Percentiles rank a stretch among this genome's conserved stretches.
Conservation (phyloP, 805 yeast species). For the Metschnikowia cubensis region DNA sequence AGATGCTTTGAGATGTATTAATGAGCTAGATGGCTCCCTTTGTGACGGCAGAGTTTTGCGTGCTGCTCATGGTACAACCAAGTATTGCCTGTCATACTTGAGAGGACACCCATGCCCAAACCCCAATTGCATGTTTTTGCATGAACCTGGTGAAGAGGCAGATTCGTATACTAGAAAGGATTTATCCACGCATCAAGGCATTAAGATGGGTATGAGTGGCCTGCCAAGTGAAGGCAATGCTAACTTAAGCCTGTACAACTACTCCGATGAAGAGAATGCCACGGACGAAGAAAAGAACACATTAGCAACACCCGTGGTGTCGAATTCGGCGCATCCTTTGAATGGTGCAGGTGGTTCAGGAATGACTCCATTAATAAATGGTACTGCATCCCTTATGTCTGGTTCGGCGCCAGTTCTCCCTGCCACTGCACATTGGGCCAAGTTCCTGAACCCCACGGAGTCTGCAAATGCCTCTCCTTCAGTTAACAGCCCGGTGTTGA, state of each 20-base stretch:
- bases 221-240: constrained; percentile 16
- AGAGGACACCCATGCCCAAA: constrained; percentile 96
- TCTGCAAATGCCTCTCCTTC: constrained; percentile 37
- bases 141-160: constrained; percentile 99
- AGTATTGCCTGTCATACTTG: constrained; percentile 93
- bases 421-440: constrained; percentile 42
- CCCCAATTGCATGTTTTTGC: constrained; percentile 98
- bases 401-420: constrained; percentile 50
- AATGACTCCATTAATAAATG: constrained; percentile 5
- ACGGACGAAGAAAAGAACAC: constrained; percentile 10
- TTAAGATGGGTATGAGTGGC: constrained; percentile 50
- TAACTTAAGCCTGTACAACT: constrained; percentile 12
- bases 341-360: constrained; percentile 3
- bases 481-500: constrained; percentile 32
- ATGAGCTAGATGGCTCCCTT: constrained; percentile 86
- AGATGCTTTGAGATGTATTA: constrained; percentile 91
- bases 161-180: constrained; percentile 92
- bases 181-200: constrained; percentile 69
- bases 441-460: constrained; percentile 16
- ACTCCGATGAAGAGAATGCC: constrained; percentile 11
- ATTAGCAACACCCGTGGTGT: not conserved
- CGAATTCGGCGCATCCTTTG: constrained; percentile 2
- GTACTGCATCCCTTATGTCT: constrained; percentile 7
- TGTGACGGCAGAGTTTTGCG: constrained; percentile 86
- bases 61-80: constrained; percentile 98